A percentile compares a stretch with the other conserved stretches of the same genome.
Conservation (phyloP, 257 asterid genomes). For the Nicotiana undulata region DNA sequence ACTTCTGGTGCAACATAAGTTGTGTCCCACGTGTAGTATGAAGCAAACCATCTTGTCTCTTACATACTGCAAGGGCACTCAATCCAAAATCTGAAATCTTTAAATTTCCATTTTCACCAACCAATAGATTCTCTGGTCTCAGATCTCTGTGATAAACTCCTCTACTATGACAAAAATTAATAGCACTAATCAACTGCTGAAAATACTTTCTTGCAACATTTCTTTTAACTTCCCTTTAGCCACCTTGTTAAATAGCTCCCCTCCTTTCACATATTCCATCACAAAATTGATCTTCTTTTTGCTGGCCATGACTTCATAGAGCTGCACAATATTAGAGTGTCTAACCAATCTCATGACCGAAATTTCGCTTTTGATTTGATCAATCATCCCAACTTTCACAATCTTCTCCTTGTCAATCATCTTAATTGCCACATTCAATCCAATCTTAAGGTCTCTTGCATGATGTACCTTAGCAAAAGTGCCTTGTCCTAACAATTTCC, state of each 20-base stretch:
- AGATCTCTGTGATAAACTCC: conserved; percentile 41
- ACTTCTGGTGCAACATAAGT: conserved; percentile 90
- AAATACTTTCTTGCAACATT: conserved; percentile 31
- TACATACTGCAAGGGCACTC: conserved; percentile 49
- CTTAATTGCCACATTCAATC: conserved; percentile 64
- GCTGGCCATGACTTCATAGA: conserved; percentile 39
- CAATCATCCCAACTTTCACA: conserved; percentile 33
- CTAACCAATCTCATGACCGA: conserved; percentile 36
- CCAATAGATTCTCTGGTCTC: conserved; percentile 38
- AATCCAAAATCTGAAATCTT: conserved; percentile 43
- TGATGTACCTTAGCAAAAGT: conserved; percentile 79
- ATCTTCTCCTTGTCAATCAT: conserved; percentile 46
- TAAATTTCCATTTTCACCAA: conserved; percentile 34
- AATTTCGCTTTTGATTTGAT: conserved; percentile 41
- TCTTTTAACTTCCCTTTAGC: conserved; percentile 37
- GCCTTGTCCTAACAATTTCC: conserved; percentile 86
- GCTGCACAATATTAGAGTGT: conserved; percentile 34
- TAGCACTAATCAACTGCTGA: conserved; percentile 38
- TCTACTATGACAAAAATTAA: conserved; percentile 40
- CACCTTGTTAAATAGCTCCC: conserved; percentile 36
- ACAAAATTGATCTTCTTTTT: conserved; percentile 35
- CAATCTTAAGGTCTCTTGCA: conserved; percentile 46
- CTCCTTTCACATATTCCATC: conserved; percentile 40
- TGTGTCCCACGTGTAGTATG: conserved; percentile 73
- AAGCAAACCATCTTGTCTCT: conserved; percentile 57